phyloP scores from a whole-genome alignment of 2,329 filamentous ascomycete species.

The Scedosporium apiospermum region DNA sequence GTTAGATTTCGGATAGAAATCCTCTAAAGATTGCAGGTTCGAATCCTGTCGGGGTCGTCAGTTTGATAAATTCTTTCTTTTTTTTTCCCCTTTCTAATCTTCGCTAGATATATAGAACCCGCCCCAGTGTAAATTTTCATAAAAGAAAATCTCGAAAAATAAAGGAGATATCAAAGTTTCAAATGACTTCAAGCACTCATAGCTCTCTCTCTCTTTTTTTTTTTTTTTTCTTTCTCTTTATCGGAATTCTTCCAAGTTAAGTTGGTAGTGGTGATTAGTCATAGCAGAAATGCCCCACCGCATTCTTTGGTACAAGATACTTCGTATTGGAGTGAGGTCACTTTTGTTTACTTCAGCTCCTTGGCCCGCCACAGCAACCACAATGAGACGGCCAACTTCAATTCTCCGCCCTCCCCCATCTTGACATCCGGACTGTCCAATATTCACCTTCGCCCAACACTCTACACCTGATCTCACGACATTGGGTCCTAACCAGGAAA shows the following conservation, averaged over 20 bases:
- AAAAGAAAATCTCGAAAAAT: not conserved
- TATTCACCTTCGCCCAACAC: not conserved
- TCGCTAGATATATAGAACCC: not conserved
- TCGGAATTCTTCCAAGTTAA: too few relatives aligned
- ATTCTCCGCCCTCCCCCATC: too few relatives aligned
- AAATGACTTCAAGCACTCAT: too few relatives aligned
- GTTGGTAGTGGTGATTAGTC: too few relatives aligned
- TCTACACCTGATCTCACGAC: not conserved
- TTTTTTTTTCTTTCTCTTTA: too few relatives aligned
- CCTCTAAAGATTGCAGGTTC: conserved; percentile 7
- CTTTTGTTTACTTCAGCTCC: not conserved
- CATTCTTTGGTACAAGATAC: too few relatives aligned
- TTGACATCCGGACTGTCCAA: not conserved
- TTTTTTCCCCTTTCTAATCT: not conserved
- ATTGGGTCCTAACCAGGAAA: not conserved
- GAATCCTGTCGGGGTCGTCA: conserved; percentile 6
- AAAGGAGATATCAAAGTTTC: not conserved
- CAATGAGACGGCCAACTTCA: not conserved
- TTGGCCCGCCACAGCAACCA: not conserved
- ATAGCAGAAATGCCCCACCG: too few relatives aligned
- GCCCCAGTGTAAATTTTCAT: not conserved
- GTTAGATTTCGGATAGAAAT: conserved; percentile 5
- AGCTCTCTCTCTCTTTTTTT: too few relatives aligned
- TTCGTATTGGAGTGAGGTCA: too few relatives aligned
- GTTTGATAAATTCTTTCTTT: not conserved